Percentiles rank a stretch among this genome's conserved stretches.
phyloP scores from a whole-genome alignment of 352 stramenopile species.

The Globisporangium splendens region DNA sequence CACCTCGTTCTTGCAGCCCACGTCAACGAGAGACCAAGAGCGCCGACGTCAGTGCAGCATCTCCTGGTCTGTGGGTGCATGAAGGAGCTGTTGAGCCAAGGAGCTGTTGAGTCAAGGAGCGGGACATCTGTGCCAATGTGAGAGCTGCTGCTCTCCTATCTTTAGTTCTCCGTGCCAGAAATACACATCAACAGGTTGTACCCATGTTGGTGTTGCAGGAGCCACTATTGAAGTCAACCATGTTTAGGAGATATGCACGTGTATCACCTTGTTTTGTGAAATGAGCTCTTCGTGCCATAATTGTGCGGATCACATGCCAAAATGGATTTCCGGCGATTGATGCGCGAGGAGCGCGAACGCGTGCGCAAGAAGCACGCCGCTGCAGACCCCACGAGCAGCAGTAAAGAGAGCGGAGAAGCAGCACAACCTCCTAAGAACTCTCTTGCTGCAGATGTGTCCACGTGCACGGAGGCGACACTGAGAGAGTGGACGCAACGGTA shows the following conservation, averaged over 20 bases:
- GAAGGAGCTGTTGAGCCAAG: background rate
- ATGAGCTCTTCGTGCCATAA: background rate
- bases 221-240: background rate
- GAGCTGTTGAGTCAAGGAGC: background rate
- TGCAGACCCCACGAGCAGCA: background rate
- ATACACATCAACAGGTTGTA: background rate
- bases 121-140: too few species aligned
- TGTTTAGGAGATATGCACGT: background rate
- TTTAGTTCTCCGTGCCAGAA: background rate
- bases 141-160: background rate
- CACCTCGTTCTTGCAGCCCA: background rate
- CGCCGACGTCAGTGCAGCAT: background rate
- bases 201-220: background rate
- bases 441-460: background rate
- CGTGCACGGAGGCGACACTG: conserved; percentile 8
- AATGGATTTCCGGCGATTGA: conserved; percentile 54
- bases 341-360: conserved; percentile 48
- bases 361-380: conserved; percentile 17
- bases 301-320: background rate
- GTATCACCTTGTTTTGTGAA: background rate
- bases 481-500: conserved; percentile 30
- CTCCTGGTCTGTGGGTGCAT: background rate
- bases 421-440: background rate
- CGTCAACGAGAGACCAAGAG: background rate
- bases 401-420: background rate